Percentiles rank a stretch among this genome's conserved stretches.
These are phyloP conservation scores for Halophytophthora polymorphica DNA, from an alignment of 352 stramenopile species.

Conservation along the genomic window DNA sequence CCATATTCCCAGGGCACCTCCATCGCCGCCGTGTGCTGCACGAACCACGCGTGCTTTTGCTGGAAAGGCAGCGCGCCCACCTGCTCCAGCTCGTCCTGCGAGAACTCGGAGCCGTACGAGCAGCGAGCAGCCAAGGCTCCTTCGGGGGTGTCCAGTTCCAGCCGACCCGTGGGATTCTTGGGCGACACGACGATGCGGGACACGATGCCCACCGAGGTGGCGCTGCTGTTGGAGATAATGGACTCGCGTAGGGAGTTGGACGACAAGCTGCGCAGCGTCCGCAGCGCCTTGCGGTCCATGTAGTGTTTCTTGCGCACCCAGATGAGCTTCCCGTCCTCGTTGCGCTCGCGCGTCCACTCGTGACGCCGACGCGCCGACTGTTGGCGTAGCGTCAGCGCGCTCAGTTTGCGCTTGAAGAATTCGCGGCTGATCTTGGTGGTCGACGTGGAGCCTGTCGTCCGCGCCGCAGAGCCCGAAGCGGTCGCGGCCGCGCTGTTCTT, in stretches of 20 bases:
- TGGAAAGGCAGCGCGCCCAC: slow-evolving; percentile 72
- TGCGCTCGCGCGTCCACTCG: slow-evolving; percentile 77
- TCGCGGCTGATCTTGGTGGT: slow-evolving; percentile 51
- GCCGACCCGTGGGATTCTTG: slow-evolving; percentile 65
- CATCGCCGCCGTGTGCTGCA: slow-evolving; percentile 81
- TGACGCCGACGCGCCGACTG: slow-evolving; percentile 81
- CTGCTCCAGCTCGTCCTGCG: slow-evolving; percentile 68
- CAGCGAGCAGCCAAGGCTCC: slow-evolving; percentile 52
- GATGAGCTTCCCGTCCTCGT: slow-evolving; percentile 75
- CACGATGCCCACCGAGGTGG: slow-evolving; percentile 68
- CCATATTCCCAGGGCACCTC: slow-evolving; percentile 86
- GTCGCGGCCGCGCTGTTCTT: slow-evolving; percentile 13
- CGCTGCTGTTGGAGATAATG: slow-evolving; percentile 57
- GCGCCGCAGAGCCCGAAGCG: slow-evolving; percentile 13
- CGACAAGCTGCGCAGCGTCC: slow-evolving; percentile 55
- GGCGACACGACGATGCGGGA: slow-evolving; percentile 74
- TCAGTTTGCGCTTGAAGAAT: slow-evolving; percentile 78
- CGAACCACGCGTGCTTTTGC: slow-evolving; percentile 88
- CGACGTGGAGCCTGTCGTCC: slow-evolving; percentile 18
- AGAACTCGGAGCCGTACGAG: slow-evolving; percentile 63
- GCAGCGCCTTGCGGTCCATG: slow-evolving; percentile 70
- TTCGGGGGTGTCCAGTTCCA: slow-evolving; percentile 71
- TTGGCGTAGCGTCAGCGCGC: slow-evolving; percentile 70
- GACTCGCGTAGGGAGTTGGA: slow-evolving; percentile 66
- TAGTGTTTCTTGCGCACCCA: slow-evolving; percentile 81